Base-by-base conservation (phyloP, 83 land plant species). In the Larix sibirica region DNA sequence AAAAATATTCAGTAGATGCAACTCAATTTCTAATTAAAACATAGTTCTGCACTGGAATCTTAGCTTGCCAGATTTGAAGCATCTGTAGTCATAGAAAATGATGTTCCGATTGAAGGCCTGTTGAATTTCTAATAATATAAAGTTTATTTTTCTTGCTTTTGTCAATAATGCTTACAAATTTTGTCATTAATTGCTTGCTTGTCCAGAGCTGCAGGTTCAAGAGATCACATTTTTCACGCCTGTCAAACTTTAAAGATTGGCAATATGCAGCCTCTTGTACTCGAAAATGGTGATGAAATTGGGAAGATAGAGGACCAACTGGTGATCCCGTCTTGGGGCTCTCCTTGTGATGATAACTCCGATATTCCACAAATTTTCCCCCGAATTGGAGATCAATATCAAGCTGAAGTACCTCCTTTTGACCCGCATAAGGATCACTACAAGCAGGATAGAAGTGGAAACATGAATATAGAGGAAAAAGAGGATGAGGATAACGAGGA, bases 371-470 rank as follows among this genome's bases (percentile, higher is more conserved):
- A 84, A 58, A 26, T 87, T 10, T 74, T 23, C 24, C 92, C 96
- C 40, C 86, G 92, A 73, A 77, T 94, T 50, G 96, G 96, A 54
- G 89, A 87, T 47, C 62, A 90, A 21, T 91, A 90, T 54, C 96
- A 94, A 78, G 94, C 64, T 36, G 83, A 82, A 74, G 85, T 94
- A 56, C 94, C 94, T 17, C 17, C 79, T 14, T 59, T 83, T 4
- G 12, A 73, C 47, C 50, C 77, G 16, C 47, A 20, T n/a, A 70
- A 42, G 74, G 3, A 17, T 36, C 20, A 3, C 26, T 42, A 73
- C 77, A 20, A 50, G 56, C 42, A 38, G 40, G 50, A 40, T 71
- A 38, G 36, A 71, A 71, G 9, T 73, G 77, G 44, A 44, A 44
- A 50, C 47, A n/a, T 40, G 26, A 44, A 4, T 73, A 21, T 31